Evolutionary conservation across 2,329 filamentous ascomycete species (phyloP), one percentile per base, ranked within the genome.

Genomic region (Emmonsiellopsis sp.): DNA sequence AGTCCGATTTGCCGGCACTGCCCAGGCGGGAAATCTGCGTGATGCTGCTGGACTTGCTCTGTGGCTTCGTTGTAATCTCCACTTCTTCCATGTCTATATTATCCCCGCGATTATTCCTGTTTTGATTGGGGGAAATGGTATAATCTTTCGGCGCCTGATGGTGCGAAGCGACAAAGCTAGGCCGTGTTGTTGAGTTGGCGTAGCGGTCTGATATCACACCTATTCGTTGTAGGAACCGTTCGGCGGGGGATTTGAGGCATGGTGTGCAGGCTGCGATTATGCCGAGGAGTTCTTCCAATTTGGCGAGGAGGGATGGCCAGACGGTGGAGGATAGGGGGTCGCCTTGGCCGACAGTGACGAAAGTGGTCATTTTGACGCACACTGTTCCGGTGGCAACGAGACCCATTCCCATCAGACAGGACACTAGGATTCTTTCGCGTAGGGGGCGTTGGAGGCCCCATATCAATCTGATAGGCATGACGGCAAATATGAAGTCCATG

Each of bases 261-360:
- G 48, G 48, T 6, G 32, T 51, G 32, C 48, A 51, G 13, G 48
- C 48, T 9, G 48, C 48, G 34, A 51, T 51, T 27, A 51, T 51
- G 11, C 48, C 48, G 36, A 51, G 14, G 13, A 32, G 13, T 42
- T 51, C 48, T 42, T 51, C 48, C 10, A 51, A 13, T 42, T 51
- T 51, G 34, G 48, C 48, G 27, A 32, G 36, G 9, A 51, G 21
- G 2, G 48, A 42, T 8, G 48, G 21, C 9, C 10, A 42, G 11
- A 49, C 46, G 1, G 36, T 42, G 9, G 36, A 11, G 27, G 48
- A 40, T 27, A 51, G 14, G 13, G 39, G 21, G 17, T 51, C 48
- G 1, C 14, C 34, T 42, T 14, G 9, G n/a, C 36, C 48, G 1
- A 42, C 21, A 6, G 5, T 42, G 13, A 11, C 27, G 39, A 51